Conservation (phyloP, 257 asterid species). For the Solanum sejunctum region DNA sequence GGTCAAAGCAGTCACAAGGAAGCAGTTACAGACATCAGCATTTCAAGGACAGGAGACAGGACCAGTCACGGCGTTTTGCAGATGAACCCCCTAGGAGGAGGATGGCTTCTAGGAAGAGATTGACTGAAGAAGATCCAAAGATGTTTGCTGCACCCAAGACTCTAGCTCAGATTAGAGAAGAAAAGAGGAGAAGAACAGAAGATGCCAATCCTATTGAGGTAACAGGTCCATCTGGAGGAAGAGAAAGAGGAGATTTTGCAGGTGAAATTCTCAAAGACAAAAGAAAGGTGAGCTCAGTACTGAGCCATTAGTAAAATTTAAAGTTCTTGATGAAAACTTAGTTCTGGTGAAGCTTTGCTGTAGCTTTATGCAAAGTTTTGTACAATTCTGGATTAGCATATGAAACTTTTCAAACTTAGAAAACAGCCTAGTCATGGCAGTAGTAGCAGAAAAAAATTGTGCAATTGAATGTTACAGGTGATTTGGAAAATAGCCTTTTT, state of each 20-base stretch:
- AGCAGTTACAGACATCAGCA: constrained; percentile 13
- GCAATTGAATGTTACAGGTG: not conserved
- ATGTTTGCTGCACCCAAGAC: constrained; percentile 18
- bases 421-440: not conserved
- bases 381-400: not conserved
- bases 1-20: not conserved
- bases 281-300: not conserved
- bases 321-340: not conserved
- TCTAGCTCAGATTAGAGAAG: constrained; percentile 25
- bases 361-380: not conserved
- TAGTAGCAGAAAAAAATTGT: not conserved
- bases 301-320: not conserved
- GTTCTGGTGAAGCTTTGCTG: not conserved
- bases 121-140: not conserved
- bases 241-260: not conserved
- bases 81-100: constrained; percentile 9
- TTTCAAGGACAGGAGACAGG: constrained; percentile 15
- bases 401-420: not conserved
- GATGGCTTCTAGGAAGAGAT: constrained; percentile 6
- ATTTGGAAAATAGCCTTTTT: not conserved
- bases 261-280: constrained; percentile 5
- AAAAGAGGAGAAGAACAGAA: constrained; percentile 11
- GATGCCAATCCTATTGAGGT: not conserved
- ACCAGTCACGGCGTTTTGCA: not conserved
- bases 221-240: constrained; percentile 1